A percentile compares a stretch with the other conserved stretches of the same genome.
These are phyloP conservation scores for Pascua guehoae DNA, from an alignment of 1,284 basidiomycete genomes.

Conservation along the genomic window DNA sequence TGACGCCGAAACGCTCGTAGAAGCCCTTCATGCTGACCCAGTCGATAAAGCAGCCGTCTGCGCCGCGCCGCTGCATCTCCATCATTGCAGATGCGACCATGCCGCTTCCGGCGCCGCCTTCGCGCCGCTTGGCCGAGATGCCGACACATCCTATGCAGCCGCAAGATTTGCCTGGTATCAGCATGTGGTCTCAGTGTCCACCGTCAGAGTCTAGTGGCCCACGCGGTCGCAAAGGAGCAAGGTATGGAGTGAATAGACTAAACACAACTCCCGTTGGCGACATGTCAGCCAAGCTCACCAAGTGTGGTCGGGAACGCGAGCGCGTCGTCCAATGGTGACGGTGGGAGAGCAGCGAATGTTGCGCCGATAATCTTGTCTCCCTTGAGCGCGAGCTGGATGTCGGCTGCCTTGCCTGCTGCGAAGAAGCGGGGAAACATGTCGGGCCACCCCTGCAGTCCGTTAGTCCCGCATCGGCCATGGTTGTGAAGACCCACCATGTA, in stretches of 20 bases:
- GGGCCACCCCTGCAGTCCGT: constrained; percentile 24
- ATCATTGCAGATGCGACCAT: constrained; percentile 18
- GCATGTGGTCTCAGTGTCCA: background rate
- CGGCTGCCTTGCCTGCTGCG: constrained; percentile 9
- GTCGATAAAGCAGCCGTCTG: constrained; percentile 28
- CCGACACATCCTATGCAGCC: constrained; percentile 23
- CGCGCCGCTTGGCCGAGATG: constrained; percentile 10
- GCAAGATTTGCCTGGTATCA: constrained; percentile 14
- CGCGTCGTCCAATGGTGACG: constrained; percentile 4
- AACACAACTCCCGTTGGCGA: background rate
- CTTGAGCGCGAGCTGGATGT: constrained; percentile 17
- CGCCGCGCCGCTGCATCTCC: constrained; percentile 18
- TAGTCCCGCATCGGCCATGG: background rate
- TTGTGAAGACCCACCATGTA: constrained; percentile 14
- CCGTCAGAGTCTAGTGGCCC: no score
- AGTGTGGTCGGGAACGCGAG: constrained; percentile 21
- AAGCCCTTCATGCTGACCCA: constrained; percentile 27
- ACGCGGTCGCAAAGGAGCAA: no score
- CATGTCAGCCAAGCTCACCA: constrained; percentile 5
- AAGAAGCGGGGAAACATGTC: constrained; percentile 22
- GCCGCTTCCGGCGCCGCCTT: constrained; percentile 18
- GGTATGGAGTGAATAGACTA: no score
- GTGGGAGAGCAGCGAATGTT: constrained; percentile 14
- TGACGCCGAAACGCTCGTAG: constrained; percentile 22
- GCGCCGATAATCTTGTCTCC: constrained; percentile 21